Conservation (phyloP, 192 early-diverging fungal genomes). For the Phycomyces blakesleeanus region DNA sequence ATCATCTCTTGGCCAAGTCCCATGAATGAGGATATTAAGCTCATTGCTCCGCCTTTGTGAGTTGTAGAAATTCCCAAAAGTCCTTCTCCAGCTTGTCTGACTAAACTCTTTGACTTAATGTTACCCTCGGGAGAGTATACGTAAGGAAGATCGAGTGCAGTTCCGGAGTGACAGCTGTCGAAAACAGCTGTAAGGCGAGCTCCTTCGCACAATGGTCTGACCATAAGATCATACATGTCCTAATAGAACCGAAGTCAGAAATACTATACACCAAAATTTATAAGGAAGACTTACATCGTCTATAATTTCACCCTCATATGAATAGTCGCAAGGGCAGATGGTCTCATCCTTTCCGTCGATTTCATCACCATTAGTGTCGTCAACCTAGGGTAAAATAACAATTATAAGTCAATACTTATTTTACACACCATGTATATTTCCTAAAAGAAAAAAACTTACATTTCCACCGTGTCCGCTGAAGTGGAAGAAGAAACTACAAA, state of each 20-base stretch:
- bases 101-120: constrained; percentile 45
- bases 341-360: constrained; percentile 80
- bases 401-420: no score
- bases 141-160: constrained; percentile 77
- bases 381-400: constrained; percentile 1
- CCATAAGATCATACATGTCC: constrained; percentile 70
- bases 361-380: constrained; percentile 63
- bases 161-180: constrained; percentile 84
- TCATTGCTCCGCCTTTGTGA: constrained; percentile 36
- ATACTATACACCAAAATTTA: not conserved
- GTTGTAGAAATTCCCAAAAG: constrained; percentile 44
- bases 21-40: constrained; percentile 31
- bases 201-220: constrained; percentile 57
- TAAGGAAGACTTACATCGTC: constrained; percentile 52
- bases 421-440: no score
- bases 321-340: constrained; percentile 63
- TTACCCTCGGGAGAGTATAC: constrained; percentile 69
- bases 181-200: constrained; percentile 78
- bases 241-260: not conserved
- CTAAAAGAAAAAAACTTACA: constrained; percentile 23
- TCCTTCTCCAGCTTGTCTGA: constrained; percentile 45
- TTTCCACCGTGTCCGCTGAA: constrained; percentile 76
- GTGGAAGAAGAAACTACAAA: constrained; percentile 69
- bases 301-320: constrained; percentile 56
- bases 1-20: constrained; percentile 43